These are phyloP conservation scores for Candida corydali DNA, from an alignment of 805 yeast species.

Conservation along the genomic window DNA sequence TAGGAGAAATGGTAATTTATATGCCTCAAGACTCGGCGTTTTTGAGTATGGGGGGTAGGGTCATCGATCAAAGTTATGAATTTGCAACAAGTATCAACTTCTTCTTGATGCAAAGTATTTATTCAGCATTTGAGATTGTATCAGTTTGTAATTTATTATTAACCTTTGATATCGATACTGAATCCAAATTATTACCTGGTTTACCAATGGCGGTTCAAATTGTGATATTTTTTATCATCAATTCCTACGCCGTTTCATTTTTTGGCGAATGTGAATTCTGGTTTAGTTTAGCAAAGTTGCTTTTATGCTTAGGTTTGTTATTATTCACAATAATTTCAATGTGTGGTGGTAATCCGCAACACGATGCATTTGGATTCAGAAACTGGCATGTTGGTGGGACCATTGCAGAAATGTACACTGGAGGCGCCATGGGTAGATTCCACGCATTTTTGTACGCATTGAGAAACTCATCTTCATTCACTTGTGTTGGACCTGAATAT, in stretches of 20 bases:
- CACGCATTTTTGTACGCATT: conserved; percentile 41
- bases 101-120: conserved; percentile 29
- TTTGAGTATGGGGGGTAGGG: conserved; percentile 30
- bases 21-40: conserved; percentile 35
- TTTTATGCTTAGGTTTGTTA: conserved; percentile 31
- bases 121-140: conserved; percentile 30
- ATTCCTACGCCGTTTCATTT: conserved; percentile 27
- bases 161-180: conserved; percentile 22
- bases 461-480: conserved; percentile 16
- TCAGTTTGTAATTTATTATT: conserved; percentile 12
- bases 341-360: conserved; percentile 37
- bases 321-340: conserved; percentile 27
- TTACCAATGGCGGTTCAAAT: conserved; percentile 27
- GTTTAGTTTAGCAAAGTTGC: conserved; percentile 29
- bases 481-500: conserved; percentile 43
- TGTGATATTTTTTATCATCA: conserved; percentile 24
- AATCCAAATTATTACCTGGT: conserved; percentile 26
- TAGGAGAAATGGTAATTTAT: conserved; percentile 35
- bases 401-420: conserved; percentile 31
- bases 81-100: conserved; percentile 32
- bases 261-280: conserved; percentile 44
- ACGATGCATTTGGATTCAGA: conserved; percentile 30
- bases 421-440: conserved; percentile 36
- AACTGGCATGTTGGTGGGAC: conserved; percentile 33
- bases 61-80: conserved; percentile 34